phyloP scores from a whole-genome alignment of 805 yeast genomes.

The Zygosaccharomyces bailii region DNA sequence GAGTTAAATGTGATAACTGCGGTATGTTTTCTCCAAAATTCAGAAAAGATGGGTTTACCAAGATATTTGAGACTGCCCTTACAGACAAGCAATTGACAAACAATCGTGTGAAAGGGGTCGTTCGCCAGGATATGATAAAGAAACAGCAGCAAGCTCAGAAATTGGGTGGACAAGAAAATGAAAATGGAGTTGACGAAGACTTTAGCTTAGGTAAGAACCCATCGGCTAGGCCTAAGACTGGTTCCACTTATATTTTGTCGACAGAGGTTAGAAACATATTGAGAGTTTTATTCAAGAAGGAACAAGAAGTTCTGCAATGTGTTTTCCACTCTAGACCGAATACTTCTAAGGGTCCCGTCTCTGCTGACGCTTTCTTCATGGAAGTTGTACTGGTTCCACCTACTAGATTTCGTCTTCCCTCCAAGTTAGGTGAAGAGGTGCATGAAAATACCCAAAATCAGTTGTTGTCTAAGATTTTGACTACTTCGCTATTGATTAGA shows the following conservation, averaged over 20 bases:
- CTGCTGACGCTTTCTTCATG: constrained; percentile 84
- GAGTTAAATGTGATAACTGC: constrained; percentile 94
- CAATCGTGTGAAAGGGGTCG: constrained; percentile 77
- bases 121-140: constrained; percentile 67
- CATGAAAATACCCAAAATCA: constrained; percentile 95
- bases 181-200: constrained; percentile 31
- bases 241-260: constrained; percentile 82
- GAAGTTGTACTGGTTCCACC: constrained; percentile 92
- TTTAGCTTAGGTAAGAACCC: constrained; percentile 42
- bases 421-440: constrained; percentile 91
- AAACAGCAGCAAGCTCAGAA: constrained; percentile 32
- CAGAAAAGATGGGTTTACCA: constrained; percentile 92
- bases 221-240: constrained; percentile 56
- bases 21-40: constrained; percentile 91
- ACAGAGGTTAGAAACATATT: constrained; percentile 82
- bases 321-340: constrained; percentile 81
- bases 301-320: constrained; percentile 61
- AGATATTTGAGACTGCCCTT: constrained; percentile 85
- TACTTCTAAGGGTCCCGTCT: constrained; percentile 41
- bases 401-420: constrained; percentile 94
- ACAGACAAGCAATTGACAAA: constrained; percentile 75
- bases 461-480: constrained; percentile 72
- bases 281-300: constrained; percentile 69
- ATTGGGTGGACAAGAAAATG: constrained; percentile 30
- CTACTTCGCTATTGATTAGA: constrained; percentile 75